Evolutionary conservation across 23 red algal species (phyloP).

Genomic region (Agarophyton chilense): DNA sequence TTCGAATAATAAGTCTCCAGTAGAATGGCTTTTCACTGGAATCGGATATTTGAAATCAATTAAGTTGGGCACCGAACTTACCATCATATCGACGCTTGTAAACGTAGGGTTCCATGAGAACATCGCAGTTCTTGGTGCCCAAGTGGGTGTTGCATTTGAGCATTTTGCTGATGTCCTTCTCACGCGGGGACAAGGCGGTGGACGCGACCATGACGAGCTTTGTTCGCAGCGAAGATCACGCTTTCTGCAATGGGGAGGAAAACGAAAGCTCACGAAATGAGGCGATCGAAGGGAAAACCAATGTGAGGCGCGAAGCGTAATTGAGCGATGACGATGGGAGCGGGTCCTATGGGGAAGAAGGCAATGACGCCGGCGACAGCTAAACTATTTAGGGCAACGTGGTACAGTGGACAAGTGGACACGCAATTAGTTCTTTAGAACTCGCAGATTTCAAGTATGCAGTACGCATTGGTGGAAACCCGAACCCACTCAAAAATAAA

Average conservation of each 20-base stretch:
- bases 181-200: constrained; percentile 38
- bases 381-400: constrained; percentile 13
- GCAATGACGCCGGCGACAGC: neutral
- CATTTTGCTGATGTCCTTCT: constrained; percentile 99
- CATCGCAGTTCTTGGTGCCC: constrained; percentile 99
- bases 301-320: too few relatives aligned
- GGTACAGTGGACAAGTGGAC: neutral
- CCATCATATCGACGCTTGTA: constrained; percentile 89
- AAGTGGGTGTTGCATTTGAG: constrained; percentile 95
- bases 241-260: neutral
- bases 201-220: constrained; percentile 42
- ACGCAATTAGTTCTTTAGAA: neutral
- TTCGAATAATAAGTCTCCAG: too few relatives aligned
- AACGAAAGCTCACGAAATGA: neutral
- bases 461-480: too few relatives aligned
- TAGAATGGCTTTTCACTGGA: neutral
- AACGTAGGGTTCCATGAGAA: constrained; percentile 97
- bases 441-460: too few relatives aligned
- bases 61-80: constrained; percentile 11
- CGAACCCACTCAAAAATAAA: too few relatives aligned
- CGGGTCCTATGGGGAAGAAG: neutral
- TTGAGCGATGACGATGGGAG: too few relatives aligned
- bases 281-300: too few relatives aligned
- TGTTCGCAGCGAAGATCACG: neutral
- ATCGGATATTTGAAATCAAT: neutral